Base-by-base conservation (phyloP, 1,284 basidiomycete genomes). In the Moesziomyces sp. region DNA sequence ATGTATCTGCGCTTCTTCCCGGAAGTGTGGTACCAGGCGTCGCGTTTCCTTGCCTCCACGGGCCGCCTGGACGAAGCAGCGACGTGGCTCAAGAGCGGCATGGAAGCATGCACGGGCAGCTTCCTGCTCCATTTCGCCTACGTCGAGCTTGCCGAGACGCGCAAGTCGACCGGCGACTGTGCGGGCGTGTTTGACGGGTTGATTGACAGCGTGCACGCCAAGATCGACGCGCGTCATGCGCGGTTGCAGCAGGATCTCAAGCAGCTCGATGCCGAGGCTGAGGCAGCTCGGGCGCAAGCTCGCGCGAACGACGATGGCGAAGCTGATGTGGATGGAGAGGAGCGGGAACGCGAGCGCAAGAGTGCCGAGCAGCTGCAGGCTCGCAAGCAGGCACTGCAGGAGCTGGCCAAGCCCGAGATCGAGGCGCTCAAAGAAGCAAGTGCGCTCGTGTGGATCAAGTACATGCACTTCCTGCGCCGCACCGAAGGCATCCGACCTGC, bases 21-120 rank as follows among this genome's bases (percentile, higher is more conserved):
- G 6, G 97, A 99, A 84, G 90, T 98, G 50, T 97, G 94, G 95
- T 95, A 93, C 84, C 92, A 96, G 88, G 92, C 93, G 2, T 93
- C 92, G 75, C 89, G 87, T 19, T 96, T 93, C 89, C 90, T 90
- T 46, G 86, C 88, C 57, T 88, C 88, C 46, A 86, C 90, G n/a
- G 91, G 91, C 52, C 92, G 91, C 82, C 85, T 87, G 7, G 94
- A 97, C 11, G 94, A 98, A 75, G 93, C 92, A 0, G 80, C 90
- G 14, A 87, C 88, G n/a, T 89, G 93, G 57, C 87, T 97, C 57
- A 92, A 91, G 84, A 88, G 90, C 3, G 96, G 95, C 3, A 88
- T 95, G 61, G 90, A 93, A 68, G 94, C 94, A 11, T 97, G 94
- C 83, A 91, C 94, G 0, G 87, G 89, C 11, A 93, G 94, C 83